Percentiles rank a stretch among this genome's conserved stretches.
Conservation (phyloP, 2,329 filamentous ascomycete species). For the Colletotrichum sp. region DNA sequence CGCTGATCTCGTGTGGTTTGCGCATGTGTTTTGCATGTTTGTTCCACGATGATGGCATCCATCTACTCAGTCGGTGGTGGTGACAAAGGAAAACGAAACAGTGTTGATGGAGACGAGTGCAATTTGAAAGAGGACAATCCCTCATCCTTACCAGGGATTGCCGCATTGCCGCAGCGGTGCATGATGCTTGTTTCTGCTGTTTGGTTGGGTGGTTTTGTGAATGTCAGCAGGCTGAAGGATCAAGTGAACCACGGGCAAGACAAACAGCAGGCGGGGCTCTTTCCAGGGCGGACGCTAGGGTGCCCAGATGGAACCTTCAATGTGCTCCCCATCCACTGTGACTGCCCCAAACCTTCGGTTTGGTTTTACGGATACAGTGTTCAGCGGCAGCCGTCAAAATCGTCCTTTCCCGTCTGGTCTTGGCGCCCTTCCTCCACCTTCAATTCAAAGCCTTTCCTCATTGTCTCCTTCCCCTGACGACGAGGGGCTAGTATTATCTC, state of each 20-base stretch:
- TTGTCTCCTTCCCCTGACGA: not conserved
- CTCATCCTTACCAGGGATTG: not conserved
- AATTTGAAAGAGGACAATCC: not conserved
- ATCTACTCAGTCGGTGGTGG: fast-evolving
- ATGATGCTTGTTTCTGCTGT: not conserved
- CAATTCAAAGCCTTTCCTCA: not conserved
- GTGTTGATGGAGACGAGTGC: not conserved
- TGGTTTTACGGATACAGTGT: not conserved
- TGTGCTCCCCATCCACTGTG: not conserved
- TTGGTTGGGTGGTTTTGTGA: not conserved
- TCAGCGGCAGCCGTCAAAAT: not conserved
- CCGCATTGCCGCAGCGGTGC: not conserved
- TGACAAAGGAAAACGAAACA: not conserved
- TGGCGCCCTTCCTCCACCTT: not conserved
- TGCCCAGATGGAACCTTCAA: not conserved
- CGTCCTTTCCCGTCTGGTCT: not conserved
- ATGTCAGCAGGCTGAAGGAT: not conserved
- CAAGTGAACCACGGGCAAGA: not conserved
- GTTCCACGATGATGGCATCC: not conserved
- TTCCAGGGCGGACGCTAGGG: not conserved
- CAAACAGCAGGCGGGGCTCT: not conserved
- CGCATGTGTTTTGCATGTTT: no score
- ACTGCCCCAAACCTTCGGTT: not conserved
- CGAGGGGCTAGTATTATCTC: not conserved
- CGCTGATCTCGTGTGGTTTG: not conserved